Percentiles rank a stretch among this genome's conserved stretches.
Evolutionary conservation across 495 filamentous ascomycete species (phyloP).

Genomic region (Daldinia loculata): DNA sequence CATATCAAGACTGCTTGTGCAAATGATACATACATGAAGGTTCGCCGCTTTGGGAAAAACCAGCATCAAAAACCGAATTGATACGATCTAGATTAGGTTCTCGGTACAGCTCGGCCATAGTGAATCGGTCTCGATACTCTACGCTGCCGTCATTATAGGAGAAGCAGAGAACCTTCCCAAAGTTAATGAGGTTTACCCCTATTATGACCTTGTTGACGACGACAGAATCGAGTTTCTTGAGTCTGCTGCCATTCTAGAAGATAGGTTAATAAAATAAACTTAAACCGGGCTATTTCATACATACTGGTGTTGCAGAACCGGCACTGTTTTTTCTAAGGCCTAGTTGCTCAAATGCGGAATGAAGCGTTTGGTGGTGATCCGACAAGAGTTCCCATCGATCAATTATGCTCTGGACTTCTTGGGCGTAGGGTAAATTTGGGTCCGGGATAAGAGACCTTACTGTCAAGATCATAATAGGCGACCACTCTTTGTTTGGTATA

Average conservation of each 20-base stretch:
- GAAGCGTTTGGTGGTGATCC: conserved; percentile 66
- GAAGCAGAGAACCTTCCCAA: conserved; percentile 72
- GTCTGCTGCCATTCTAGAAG: conserved; percentile 62
- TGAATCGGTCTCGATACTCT: conserved; percentile 76
- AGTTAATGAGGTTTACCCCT: conserved; percentile 69
- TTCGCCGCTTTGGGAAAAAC: conserved; percentile 34
- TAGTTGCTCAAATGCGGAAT: conserved; percentile 78
- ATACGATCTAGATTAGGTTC: conserved; percentile 70
- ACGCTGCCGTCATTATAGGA: conserved; percentile 79
- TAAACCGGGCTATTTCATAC: conserved; percentile 8
- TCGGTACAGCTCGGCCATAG: conserved; percentile 69
- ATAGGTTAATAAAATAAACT: conserved; percentile 23
- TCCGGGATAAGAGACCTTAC: conserved; percentile 71
- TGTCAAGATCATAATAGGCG: conserved; percentile 71
- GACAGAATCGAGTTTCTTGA: conserved; percentile 74
- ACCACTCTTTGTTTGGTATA: conserved; percentile 55
- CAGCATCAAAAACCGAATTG: conserved; percentile 40
- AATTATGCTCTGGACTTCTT: conserved; percentile 72
- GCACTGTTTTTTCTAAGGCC: conserved; percentile 67
- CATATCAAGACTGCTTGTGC: conserved; percentile 17
- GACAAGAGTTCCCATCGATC: conserved; percentile 79
- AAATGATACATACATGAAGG: conserved; percentile 38
- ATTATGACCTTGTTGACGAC: conserved; percentile 72
- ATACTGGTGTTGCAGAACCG: conserved; percentile 53
- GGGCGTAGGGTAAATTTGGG: conserved; percentile 62